Percentiles rank a stretch among this genome's conserved stretches.
Conservation (phyloP, 83 land plant species). For the Isoetes engelmannii region DNA sequence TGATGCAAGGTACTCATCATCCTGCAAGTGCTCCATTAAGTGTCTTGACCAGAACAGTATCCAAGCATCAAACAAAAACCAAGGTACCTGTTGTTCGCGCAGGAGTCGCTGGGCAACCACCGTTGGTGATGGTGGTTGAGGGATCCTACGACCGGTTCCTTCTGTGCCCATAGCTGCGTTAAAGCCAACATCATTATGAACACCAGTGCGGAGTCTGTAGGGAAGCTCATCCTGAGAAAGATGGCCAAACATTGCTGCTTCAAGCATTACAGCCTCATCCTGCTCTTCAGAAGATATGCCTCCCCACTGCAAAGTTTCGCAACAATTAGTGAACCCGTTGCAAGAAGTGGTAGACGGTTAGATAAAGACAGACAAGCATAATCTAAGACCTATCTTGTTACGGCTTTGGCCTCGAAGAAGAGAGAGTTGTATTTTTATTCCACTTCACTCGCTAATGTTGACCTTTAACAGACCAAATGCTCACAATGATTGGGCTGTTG, state of each 20-base stretch:
- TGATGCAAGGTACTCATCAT: conserved; percentile 82
- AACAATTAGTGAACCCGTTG: no score
- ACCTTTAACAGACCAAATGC: no score
- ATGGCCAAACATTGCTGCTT: conserved; percentile 88
- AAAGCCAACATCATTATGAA: neutral
- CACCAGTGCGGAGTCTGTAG: conserved; percentile 28
- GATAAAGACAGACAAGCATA: no score
- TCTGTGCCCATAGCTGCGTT: no score
- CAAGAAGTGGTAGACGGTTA: no score
- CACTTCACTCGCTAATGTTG: no score
- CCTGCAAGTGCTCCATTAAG: conserved; percentile 34
- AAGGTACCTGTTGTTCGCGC: conserved; percentile 78
- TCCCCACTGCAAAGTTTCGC: conserved; percentile 58
- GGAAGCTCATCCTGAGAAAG: conserved; percentile 47
- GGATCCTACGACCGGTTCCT: no score
- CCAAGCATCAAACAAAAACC: neutral
- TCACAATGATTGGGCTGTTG: no score
- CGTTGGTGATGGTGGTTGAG: conserved; percentile 73
- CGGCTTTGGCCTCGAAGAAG: no score
- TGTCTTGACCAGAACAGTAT: conserved; percentile 4
- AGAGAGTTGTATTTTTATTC: no score
- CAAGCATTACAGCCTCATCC: conserved; percentile 97
- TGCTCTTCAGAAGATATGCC: conserved; percentile 86
- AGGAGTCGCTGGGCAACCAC: conserved; percentile 66
- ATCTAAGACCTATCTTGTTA: no score